A percentile compares a stretch with the other conserved stretches of the same genome.
These are phyloP conservation scores for Xylariaceae sp. DNA, from an alignment of 2,329 filamentous ascomycete species.

Conservation along the genomic window DNA sequence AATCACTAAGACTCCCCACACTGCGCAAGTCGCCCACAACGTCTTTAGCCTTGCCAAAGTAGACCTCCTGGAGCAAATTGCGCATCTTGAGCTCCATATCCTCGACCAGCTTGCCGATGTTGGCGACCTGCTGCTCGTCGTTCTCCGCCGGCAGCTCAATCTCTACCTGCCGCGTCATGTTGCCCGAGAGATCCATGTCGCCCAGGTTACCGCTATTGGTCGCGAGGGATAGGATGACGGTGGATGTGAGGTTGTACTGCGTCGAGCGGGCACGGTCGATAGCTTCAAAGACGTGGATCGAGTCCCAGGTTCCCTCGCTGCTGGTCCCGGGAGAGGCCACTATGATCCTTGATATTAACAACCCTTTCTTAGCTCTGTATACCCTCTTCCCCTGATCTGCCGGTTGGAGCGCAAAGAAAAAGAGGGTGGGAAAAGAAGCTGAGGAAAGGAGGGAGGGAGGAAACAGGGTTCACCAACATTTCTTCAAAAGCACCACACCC, in stretches of 20 bases:
- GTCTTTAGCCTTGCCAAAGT: constrained; percentile 99
- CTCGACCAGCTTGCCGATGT: constrained; percentile 90
- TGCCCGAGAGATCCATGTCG: constrained; percentile 87
- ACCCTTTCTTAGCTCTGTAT: neutral
- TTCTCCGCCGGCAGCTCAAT: constrained; percentile 84
- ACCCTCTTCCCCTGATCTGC: no score
- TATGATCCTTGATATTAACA: constrained; percentile 31
- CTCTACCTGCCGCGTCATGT: constrained; percentile 97
- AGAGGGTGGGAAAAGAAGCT: no score
- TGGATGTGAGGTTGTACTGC: constrained; percentile 97
- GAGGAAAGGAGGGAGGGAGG: constrained; percentile 2
- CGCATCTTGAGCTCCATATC: constrained; percentile 99
- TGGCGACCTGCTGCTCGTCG: constrained; percentile 90
- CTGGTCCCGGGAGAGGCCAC: constrained; percentile 62
- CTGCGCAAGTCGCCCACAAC: constrained; percentile 94
- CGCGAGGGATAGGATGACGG: constrained; percentile 86
- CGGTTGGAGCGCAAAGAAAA: no score
- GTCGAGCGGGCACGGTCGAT: constrained; percentile 86
- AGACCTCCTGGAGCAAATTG: constrained; percentile 95
- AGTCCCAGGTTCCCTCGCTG: constrained; percentile 87
- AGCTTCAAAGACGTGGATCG: constrained; percentile 97
- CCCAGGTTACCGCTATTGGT: constrained; percentile 62
- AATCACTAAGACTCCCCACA: constrained; percentile 77
- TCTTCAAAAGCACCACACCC: constrained; percentile 92
- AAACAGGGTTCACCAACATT: constrained; percentile 62